Evolutionary conservation across 345 rosid genomes (phyloP), one percentile per base, ranked within the genome.

Genomic region (Pistacia vera): DNA sequence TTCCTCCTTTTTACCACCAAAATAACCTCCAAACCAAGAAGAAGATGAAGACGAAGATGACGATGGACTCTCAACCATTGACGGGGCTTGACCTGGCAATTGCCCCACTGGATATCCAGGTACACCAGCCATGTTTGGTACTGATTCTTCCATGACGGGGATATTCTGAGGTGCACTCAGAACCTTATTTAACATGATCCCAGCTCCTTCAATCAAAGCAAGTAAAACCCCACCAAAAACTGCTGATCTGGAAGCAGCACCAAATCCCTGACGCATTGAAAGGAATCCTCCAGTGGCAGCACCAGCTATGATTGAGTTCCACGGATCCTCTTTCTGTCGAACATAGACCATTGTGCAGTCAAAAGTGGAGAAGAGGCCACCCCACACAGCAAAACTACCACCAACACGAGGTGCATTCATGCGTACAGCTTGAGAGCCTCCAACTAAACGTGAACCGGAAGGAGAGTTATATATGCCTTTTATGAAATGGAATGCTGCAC

Each of bases 321-420:
- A 92, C 0, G 90, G 97, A 81, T 92, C 94, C 73, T 92, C 97
- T 64, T 92, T 92, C 81, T 92, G 90, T 65, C 94, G 83, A 13
- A 87, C 57, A 66, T 84, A 82, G 35, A 90, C 92, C 89, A 87
- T 82, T 3, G 91, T 71, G 80, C 81, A 84, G 70, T 92, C 90
- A 66, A 92, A 87, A 13, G 89, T 72, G 6, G 91, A 90, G 80
- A 85, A 88, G 33, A 92, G 80, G 13, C 93, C 94, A 2, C 93
- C 90, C 82, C 86, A 87, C 22, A 79, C 93, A 9, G 94, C 93
- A 66, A 88, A 92, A 59, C 88, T 87, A 20, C 97, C 97, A 2
- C 94, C 94, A 2, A 92, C 83, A 51, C 94, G 94, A 33, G 97
- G 91, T 41, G 91, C 97, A 77, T 90, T 87, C 92, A 92, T 90